phyloP scores from a whole-genome alignment of 345 rosid genomes.

The Erysimum cheiranthoides region DNA sequence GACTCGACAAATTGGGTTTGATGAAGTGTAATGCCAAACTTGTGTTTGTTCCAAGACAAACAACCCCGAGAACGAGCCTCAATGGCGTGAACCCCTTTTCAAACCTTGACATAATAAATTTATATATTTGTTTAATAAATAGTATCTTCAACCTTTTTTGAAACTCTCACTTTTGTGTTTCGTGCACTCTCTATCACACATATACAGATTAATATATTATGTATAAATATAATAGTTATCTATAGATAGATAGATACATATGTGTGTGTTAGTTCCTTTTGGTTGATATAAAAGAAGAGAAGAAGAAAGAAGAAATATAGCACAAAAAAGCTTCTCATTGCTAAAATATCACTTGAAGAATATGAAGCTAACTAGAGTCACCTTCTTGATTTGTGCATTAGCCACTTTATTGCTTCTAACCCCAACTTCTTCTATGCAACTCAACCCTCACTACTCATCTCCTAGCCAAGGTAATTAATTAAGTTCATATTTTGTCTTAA shows the following conservation, averaged over 20 bases:
- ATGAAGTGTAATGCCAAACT: conserved; percentile 46
- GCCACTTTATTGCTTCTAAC: conserved; percentile 23
- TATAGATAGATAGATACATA: conserved; percentile 1
- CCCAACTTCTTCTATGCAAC: conserved; percentile 38
- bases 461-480: conserved; percentile 37
- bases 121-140: conserved; percentile 11
- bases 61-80: conserved; percentile 48
- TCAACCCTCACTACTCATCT: conserved; percentile 32
- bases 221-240: neutral
- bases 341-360: conserved; percentile 18
- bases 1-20: conserved; percentile 39
- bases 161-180: conserved; percentile 68
- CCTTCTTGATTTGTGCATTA: conserved; percentile 34
- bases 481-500: neutral
- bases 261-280: conserved; percentile 22
- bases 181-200: conserved; percentile 46
- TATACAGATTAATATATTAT: conserved; percentile 6
- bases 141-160: conserved; percentile 50
- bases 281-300: conserved; percentile 37
- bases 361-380: conserved; percentile 39
- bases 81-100: conserved; percentile 46
- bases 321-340: conserved; percentile 13
- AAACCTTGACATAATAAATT: conserved; percentile 29
- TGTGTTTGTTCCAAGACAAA: conserved; percentile 44
- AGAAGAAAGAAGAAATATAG: conserved; percentile 32